Percentiles rank a stretch among this genome's conserved stretches.
These are phyloP conservation scores for Coemansia sp. DNA, from an alignment of 192 early-diverging fungal species.

Conservation along the genomic window DNA sequence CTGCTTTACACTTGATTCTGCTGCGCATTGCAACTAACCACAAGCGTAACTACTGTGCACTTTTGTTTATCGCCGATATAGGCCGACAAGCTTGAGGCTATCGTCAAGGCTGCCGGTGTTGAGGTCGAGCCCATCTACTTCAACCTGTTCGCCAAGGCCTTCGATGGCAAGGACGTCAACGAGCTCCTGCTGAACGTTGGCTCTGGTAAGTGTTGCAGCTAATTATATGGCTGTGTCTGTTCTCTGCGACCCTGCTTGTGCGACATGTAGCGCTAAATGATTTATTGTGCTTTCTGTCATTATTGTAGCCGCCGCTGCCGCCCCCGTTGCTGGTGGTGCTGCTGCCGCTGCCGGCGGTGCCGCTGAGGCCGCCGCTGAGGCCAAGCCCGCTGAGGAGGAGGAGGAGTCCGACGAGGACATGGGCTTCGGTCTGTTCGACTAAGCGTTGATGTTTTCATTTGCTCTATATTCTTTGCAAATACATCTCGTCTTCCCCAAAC, in stretches of 20 bases:
- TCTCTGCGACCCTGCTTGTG: too few species aligned
- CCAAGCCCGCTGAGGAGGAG: slow-evolving; percentile 59
- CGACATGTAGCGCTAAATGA: too few species aligned
- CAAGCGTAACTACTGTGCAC: too few species aligned
- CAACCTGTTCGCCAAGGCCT: slow-evolving; percentile 95
- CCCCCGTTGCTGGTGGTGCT: slow-evolving; percentile 49
- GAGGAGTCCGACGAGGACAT: slow-evolving; percentile 83
- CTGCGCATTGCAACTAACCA: slow-evolving; percentile 28
- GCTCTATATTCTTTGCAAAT: too few species aligned
- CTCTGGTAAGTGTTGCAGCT: slow-evolving; percentile 7
- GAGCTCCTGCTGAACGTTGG: slow-evolving; percentile 90
- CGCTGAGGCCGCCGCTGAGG: slow-evolving; percentile 41
- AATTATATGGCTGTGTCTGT: not conserved
- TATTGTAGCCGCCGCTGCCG: slow-evolving; percentile 60
- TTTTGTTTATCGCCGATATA: slow-evolving; percentile 6
- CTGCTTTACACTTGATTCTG: not conserved
- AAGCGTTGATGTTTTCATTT: slow-evolving; percentile 4
- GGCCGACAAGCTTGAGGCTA: slow-evolving; percentile 88
- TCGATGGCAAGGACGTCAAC: slow-evolving; percentile 86
- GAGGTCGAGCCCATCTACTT: slow-evolving; percentile 94
- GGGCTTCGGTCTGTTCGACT: slow-evolving; percentile 73
- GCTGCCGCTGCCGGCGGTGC: slow-evolving; percentile 49
- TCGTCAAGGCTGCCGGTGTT: slow-evolving; percentile 85
- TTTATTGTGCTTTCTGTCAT: too few species aligned
- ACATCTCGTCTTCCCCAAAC: too few species aligned